A percentile compares a stretch with the other conserved stretches of the same genome.
Evolutionary conservation across 1,284 basidiomycete species (phyloP).

Genomic region (Apiotrichum domesticum): DNA sequence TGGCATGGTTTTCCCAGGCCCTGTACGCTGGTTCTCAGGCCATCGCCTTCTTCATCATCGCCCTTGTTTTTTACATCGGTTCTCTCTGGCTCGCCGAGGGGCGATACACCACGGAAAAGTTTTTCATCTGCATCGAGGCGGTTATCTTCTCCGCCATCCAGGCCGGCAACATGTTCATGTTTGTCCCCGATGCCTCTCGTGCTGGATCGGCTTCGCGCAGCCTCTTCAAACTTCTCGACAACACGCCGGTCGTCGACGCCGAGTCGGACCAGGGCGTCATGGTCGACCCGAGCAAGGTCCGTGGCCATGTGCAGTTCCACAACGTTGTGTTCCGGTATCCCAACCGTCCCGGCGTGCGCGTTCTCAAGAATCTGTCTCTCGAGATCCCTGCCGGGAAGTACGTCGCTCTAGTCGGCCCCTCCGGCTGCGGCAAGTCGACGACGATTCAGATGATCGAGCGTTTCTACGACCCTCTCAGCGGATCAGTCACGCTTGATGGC

Average conservation of each 20-base stretch:
- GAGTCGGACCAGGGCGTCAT: slow-evolving; percentile 67
- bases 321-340: slow-evolving; percentile 94
- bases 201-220: slow-evolving; percentile 72
- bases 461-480: slow-evolving; percentile 52
- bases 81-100: slow-evolving; percentile 52
- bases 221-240: slow-evolving; percentile 75
- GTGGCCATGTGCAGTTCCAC: slow-evolving; percentile 70
- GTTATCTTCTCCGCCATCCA: slow-evolving; percentile 33
- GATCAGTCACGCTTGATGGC: slow-evolving; percentile 60
- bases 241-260: slow-evolving; percentile 67
- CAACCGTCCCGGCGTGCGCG: slow-evolving; percentile 76
- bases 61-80: slow-evolving; percentile 57
- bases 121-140: slow-evolving; percentile 77
- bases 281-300: slow-evolving; percentile 50
- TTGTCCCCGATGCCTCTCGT: slow-evolving; percentile 87
- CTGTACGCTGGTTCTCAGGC: slow-evolving; percentile 77
- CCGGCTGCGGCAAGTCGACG: slow-evolving; percentile 58
- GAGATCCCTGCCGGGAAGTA: slow-evolving; percentile 82
- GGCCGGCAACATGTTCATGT: slow-evolving; percentile 66
- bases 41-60: slow-evolving; percentile 72
- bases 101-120: slow-evolving; percentile 58
- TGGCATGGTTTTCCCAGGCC: slow-evolving; percentile 64
- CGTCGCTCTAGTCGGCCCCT: slow-evolving; percentile 83
- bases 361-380: slow-evolving; percentile 71
- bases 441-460: slow-evolving; percentile 53